Percentiles rank a stretch among this genome's conserved stretches.
Evolutionary conservation across 148 eudicot species (phyloP).

Genomic region (Limonium bicolor): DNA sequence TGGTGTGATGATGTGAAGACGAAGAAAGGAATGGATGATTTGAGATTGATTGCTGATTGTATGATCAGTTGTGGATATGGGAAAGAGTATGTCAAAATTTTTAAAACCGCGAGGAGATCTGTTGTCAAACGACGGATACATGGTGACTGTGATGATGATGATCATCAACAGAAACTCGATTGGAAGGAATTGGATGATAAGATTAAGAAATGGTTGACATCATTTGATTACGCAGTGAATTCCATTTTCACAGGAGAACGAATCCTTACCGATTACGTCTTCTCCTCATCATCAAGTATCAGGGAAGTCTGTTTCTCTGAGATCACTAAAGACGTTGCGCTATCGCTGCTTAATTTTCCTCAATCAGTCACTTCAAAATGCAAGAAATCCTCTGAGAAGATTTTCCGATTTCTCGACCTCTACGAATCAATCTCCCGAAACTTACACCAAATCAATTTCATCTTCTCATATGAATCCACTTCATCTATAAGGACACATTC

Average conservation of each 20-base stretch:
- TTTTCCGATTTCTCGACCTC: constrained; percentile 49
- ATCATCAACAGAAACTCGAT: constrained; percentile 36
- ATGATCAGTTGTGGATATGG: constrained; percentile 63
- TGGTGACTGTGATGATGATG: constrained; percentile 26
- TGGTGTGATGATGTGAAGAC: constrained; percentile 2
- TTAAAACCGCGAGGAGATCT: constrained; percentile 34
- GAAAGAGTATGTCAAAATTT: constrained; percentile 51
- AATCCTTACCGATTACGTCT: constrained; percentile 52
- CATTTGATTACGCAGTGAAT: constrained; percentile 19
- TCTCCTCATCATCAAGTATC: constrained; percentile 25
- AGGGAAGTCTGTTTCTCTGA: constrained; percentile 50
- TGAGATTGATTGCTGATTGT: constrained; percentile 46
- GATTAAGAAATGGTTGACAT: constrained; percentile 41
- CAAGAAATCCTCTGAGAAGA: constrained; percentile 59
- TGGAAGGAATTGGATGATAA: constrained; percentile 35
- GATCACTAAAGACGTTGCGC: constrained; percentile 34
- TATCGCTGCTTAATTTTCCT: constrained; percentile 28
- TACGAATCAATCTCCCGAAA: constrained; percentile 26
- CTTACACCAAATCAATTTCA: constrained; percentile 28
- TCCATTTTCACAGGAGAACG: constrained; percentile 45
- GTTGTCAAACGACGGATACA: constrained; percentile 26
- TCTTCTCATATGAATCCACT: constrained; percentile 38
- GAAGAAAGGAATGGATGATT: constrained; percentile 19
- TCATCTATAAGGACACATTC: constrained; percentile 23
- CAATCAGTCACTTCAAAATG: constrained; percentile 42